These are phyloP conservation scores for Penicillium glabrum DNA, from an alignment of 2,329 filamentous ascomycete genomes.

Conservation along the genomic window DNA sequence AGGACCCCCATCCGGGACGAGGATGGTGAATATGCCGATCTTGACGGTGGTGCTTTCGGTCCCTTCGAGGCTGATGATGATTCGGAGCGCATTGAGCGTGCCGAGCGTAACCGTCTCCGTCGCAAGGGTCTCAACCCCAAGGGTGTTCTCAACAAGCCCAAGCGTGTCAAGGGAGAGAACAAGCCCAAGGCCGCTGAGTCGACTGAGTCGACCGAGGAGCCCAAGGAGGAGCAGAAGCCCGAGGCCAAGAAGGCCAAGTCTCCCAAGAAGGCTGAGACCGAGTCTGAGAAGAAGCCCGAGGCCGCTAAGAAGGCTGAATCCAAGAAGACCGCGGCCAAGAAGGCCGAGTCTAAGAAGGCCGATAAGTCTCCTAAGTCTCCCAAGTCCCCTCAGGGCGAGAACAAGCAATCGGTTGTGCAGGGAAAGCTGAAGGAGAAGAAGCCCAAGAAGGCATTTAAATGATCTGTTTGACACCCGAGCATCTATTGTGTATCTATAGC, in stretches of 20 bases:
- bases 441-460: slow-evolving; percentile 32
- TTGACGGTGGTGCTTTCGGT: slow-evolving; percentile 60
- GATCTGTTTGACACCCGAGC: slow-evolving; percentile 12
- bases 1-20: slow-evolving; percentile 64
- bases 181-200: slow-evolving; percentile 15
- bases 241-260: slow-evolving; percentile 3
- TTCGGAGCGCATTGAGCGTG: slow-evolving; percentile 67
- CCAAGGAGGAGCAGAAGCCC: slow-evolving; percentile 21
- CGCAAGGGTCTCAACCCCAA: slow-evolving; percentile 73
- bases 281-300: slow-evolving; percentile 2
- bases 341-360: slow-evolving; percentile 13
- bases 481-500: slow-evolving; percentile 23
- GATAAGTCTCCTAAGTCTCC: not conserved
- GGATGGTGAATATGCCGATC: slow-evolving; percentile 28
- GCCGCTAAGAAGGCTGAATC: slow-evolving; percentile 13
- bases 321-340: slow-evolving; percentile 5
- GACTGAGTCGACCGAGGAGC: slow-evolving; percentile 20
- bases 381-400: not conserved
- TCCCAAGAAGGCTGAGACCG: slow-evolving; percentile 9
- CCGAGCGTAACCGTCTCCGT: slow-evolving; percentile 71
- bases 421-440: slow-evolving; percentile 25
- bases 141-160: slow-evolving; percentile 48
- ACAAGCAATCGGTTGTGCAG: slow-evolving; percentile 5
- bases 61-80: slow-evolving; percentile 76
- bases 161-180: slow-evolving; percentile 26